These are phyloP conservation scores for Raddia guianensis DNA, from an alignment of 176 grass and related monocot species.

Conservation along the genomic window DNA sequence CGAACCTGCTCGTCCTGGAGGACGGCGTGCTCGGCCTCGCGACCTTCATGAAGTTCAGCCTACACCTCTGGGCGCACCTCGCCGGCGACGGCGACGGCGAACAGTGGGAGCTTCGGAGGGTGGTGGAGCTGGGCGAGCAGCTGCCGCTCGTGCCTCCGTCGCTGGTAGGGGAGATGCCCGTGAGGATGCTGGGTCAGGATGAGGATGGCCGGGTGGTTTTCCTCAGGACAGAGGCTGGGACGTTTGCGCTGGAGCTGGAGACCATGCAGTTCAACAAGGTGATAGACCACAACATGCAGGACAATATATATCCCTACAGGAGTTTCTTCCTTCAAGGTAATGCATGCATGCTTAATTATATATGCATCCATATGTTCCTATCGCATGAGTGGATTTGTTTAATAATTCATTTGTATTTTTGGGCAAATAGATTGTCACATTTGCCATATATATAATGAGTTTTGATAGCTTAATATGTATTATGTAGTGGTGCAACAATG, in stretches of 20 bases:
- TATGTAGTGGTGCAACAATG: too few relatives aligned
- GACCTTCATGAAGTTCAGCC: neutral
- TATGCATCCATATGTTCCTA: too few relatives aligned
- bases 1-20: too few relatives aligned
- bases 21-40: too few relatives aligned
- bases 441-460: too few relatives aligned
- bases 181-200: neutral
- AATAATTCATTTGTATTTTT: too few relatives aligned
- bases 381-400: too few relatives aligned
- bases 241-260: neutral
- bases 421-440: too few relatives aligned
- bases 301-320: neutral
- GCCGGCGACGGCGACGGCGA: too few relatives aligned
- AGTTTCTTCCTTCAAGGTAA: neutral
- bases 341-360: neutral
- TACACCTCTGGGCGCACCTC: neutral
- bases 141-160: neutral
- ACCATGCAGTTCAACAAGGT: neutral
- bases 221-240: neutral
- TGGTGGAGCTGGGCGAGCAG: neutral
- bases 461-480: too few relatives aligned
- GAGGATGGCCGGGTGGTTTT: neutral
- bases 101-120: neutral
- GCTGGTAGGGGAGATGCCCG: neutral
- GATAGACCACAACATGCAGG: neutral